These are phyloP conservation scores for Claviceps sorghi DNA, from an alignment of 2,329 filamentous ascomycete species.

Conservation along the genomic window DNA sequence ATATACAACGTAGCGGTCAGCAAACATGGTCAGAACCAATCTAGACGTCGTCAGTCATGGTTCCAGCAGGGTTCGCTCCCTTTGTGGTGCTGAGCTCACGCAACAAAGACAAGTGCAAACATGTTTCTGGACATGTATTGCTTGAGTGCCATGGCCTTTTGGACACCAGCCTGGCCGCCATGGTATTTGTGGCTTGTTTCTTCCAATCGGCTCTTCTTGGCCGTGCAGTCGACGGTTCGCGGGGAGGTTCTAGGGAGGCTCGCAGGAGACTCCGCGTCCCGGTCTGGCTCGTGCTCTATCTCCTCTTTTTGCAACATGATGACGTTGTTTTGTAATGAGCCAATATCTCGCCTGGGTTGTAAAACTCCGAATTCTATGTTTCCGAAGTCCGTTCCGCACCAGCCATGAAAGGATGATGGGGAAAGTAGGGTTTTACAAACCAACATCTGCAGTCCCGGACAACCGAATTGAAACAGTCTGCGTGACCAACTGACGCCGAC, in stretches of 20 bases:
- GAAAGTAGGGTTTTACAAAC: background rate
- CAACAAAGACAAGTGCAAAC: constrained; percentile 12
- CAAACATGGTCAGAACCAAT: constrained; percentile 17
- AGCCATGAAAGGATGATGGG: background rate
- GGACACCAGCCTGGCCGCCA: constrained; percentile 2
- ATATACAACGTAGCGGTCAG: constrained; percentile 18
- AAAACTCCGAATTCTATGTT: background rate
- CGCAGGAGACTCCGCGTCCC: background rate
- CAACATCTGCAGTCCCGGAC: background rate
- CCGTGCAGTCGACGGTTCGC: background rate
- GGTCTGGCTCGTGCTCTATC: background rate
- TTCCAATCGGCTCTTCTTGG: background rate
- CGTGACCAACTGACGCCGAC: background rate
- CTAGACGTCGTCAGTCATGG: constrained; percentile 6
- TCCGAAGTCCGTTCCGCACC: background rate
- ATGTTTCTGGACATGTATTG: constrained; percentile 13
- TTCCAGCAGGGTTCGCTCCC: background rate
- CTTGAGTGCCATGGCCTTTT: constrained; percentile 9
- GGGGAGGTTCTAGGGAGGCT: background rate
- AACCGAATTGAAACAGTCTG: background rate
- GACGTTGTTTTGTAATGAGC: background rate
- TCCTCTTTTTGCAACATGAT: background rate
- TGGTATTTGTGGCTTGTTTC: constrained; percentile 13
- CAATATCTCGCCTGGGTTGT: no score
- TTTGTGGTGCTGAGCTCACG: constrained; percentile 3